Conservation (phyloP, 106 monocot species). For the Posidonia australis region DNA sequence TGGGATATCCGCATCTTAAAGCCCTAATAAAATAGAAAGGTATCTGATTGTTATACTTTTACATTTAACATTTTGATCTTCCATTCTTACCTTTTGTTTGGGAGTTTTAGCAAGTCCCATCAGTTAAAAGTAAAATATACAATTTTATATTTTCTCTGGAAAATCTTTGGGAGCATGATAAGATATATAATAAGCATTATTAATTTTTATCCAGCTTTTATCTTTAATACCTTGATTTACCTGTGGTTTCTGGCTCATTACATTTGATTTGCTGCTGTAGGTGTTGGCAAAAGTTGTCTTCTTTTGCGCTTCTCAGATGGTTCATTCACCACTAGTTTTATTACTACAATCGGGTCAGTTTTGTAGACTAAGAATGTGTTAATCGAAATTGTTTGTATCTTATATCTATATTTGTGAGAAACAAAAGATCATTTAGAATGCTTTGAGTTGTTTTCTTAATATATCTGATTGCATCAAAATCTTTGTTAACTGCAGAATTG, state of each 20-base stretch:
- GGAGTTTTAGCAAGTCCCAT: too few species aligned
- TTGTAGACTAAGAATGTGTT: neutral
- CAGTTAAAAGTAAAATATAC: too few species aligned
- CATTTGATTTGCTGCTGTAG: slow-evolving; percentile 13
- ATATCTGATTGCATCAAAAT: neutral
- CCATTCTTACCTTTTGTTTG: too few species aligned
- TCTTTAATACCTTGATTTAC: neutral
- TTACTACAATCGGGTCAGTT: slow-evolving; percentile 62
- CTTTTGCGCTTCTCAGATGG: slow-evolving; percentile 78
- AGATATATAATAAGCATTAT: too few species aligned
- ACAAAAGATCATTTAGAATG: neutral
- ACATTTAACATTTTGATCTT: too few species aligned
- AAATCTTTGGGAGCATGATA: too few species aligned
- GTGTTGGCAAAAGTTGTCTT: slow-evolving; percentile 79
- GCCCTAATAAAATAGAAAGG: too few species aligned
- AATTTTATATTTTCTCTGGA: too few species aligned
- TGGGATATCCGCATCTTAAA: too few species aligned
- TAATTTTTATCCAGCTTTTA: too few species aligned
- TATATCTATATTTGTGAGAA: neutral
- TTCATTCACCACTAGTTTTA: slow-evolving; percentile 76
- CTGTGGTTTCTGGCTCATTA: neutral
- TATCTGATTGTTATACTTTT: too few species aligned
- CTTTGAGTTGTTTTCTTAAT: neutral
- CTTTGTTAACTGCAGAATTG: slow-evolving; percentile 33
- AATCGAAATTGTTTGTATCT: neutral